Evolutionary conservation across 306 rosid genomes (phyloP), one percentile per base, ranked within the genome.

Genomic region (Prunus dulcis): DNA sequence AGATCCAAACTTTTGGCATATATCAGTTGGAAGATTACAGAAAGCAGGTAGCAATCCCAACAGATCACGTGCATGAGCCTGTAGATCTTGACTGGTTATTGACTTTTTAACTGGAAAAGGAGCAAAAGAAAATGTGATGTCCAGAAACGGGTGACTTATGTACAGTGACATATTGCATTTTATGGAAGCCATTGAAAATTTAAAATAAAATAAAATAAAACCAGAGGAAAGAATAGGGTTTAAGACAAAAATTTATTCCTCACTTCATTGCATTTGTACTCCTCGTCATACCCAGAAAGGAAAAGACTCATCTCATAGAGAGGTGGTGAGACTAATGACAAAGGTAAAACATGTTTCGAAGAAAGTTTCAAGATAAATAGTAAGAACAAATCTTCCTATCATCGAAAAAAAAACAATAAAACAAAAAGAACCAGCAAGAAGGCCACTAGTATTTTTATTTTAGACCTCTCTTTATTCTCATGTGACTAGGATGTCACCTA

Each of bases 1-100:
- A 69, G 77, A 61, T 67, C 81, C 71, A 76, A 89, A 71, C 75
- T 53, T 88, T 81, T 80, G 82, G 77, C 66, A 20, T 67, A 89
- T 84, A 84, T 95, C 98, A 62, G 89, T 86, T 57, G 98, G 91
- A 81, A 73, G 86, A 53, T 84, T 91, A 85, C 97, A 95, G 80
- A 94, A 95, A 73, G 92, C 85, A 76, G 96, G 97, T 57, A 95
- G 91, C 88, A 95, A 63, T 80, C 86, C 91, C 93, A 78, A 77
- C 45, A 95, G 86, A 55, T 85, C 90, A 77, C 80, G 69, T 47
- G 95, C 92, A 73, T 75, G 83, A 68, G 82, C 83, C 83, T 77
- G 79, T 56, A 94, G 87, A 72, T 86, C 88, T 82, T 89, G 84
- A 80, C 91, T 70, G 51, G 69, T 56, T 76, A 51, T 70, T 47